A percentile compares a stretch with the other conserved stretches of the same genome.
Evolutionary conservation across 164 flowering plant species (phyloP).

Genomic region (Houttuynia cordata): DNA sequence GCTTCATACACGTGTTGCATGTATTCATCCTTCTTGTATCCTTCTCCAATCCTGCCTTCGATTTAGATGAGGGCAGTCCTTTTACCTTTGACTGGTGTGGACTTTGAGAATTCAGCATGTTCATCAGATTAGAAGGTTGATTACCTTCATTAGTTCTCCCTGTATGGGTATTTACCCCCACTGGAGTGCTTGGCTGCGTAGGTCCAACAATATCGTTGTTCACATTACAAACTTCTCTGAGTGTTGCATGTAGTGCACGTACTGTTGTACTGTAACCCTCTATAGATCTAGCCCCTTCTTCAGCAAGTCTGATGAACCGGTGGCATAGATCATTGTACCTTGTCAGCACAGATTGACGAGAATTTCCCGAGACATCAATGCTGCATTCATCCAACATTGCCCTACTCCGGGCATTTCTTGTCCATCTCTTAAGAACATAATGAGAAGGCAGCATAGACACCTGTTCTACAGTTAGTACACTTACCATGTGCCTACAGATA

Average conservation of each 20-base stretch:
- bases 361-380: conserved; percentile 1
- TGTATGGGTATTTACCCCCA: not conserved
- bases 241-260: not conserved
- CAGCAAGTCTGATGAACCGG: conserved; percentile 4
- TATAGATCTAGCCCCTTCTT: conserved; percentile 6
- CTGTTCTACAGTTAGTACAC: conserved; percentile 5
- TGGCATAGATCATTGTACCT: conserved; percentile 9
- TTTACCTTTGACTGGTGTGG: conserved; percentile 1
- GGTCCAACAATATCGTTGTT: not conserved
- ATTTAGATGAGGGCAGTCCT: conserved; percentile 1
- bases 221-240: conserved; percentile 1
- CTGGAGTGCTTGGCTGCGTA: not conserved
- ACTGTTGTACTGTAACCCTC: conserved; percentile 4
- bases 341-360: conserved; percentile 1
- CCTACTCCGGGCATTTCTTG: conserved; percentile 5
- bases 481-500: conserved; percentile 8
- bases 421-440: conserved; percentile 8
- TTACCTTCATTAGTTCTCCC: conserved; percentile 1
- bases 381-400: not conserved
- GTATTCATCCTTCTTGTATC: conserved; percentile 1
- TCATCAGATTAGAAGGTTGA: not conserved
- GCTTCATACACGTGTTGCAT: conserved; percentile 8
- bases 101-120: not conserved
- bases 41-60: conserved; percentile 1
- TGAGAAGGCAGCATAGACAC: conserved; percentile 8